Evolutionary conservation across 1,284 basidiomycete genomes (phyloP).

Genomic region (Ceratobasidium sp.): DNA sequence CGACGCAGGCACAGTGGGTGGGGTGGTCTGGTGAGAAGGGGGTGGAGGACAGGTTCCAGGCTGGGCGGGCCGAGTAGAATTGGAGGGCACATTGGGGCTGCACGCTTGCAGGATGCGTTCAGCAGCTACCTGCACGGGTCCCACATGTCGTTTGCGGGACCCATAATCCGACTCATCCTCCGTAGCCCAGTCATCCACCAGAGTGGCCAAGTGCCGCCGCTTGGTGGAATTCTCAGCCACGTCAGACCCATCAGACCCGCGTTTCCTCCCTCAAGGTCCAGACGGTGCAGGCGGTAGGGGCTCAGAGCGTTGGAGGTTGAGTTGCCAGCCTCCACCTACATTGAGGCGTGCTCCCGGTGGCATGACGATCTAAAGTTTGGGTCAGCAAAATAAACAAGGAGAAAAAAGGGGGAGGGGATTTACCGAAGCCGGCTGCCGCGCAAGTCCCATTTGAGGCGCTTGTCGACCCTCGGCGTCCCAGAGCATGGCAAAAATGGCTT

Average conservation of each 20-base stretch:
- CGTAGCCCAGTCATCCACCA: background rate
- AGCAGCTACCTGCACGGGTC: background rate
- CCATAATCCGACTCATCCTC: background rate
- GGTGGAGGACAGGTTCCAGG: background rate
- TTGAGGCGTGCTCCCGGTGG: background rate
- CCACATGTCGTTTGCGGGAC: background rate
- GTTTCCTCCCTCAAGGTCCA: background rate
- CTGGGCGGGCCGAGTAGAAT: background rate
- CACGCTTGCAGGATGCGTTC: background rate
- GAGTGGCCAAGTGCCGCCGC: background rate
- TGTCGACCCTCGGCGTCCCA: constrained; percentile 6
- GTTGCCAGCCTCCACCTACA: constrained; percentile 37
- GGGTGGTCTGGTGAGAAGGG: background rate
- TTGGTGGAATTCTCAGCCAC: background rate
- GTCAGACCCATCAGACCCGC: background rate
- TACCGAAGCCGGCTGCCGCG: constrained; percentile 15
- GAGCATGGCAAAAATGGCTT: constrained; percentile 4
- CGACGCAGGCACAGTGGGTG: background rate
- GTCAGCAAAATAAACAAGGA: background rate
- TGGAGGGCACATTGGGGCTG: background rate
- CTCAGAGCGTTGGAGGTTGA: background rate
- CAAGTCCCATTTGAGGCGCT: constrained; percentile 19
- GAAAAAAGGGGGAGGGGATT: background rate
- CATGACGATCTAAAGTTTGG: background rate
- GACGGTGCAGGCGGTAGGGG: too few relatives aligned